phyloP scores from a whole-genome alignment of 352 stramenopile species.

The Phytophthora crassamura region DNA sequence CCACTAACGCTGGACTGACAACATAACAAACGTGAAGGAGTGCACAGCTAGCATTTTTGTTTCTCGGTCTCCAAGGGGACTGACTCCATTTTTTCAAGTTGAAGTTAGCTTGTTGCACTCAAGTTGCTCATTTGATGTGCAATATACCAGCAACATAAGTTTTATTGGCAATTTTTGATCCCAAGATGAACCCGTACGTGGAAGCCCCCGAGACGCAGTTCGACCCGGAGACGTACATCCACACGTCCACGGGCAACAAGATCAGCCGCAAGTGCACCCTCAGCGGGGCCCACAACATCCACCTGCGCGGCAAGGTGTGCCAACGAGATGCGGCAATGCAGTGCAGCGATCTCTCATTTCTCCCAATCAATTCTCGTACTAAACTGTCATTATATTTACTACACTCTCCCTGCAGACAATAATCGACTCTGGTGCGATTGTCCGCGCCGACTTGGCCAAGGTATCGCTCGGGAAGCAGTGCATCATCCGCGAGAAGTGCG shows the following conservation, averaged over 20 bases:
- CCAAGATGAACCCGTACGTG: constrained; percentile 63
- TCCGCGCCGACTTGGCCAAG: constrained; percentile 85
- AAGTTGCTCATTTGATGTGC: constrained; percentile 8
- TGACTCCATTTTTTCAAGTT: no score
- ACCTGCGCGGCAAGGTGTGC: constrained; percentile 72
- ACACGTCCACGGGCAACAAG: constrained; percentile 75
- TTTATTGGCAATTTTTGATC: not conserved
- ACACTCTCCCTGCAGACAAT: constrained; percentile 51
- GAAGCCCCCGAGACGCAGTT: constrained; percentile 60
- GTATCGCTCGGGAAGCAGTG: constrained; percentile 85
- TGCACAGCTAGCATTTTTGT: no score
- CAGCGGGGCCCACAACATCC: constrained; percentile 74
- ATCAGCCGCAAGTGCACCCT: constrained; percentile 73
- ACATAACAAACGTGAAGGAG: no score
- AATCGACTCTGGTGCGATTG: constrained; percentile 70
- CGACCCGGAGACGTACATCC: constrained; percentile 67
- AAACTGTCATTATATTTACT: no score
- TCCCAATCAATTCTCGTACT: not conserved
- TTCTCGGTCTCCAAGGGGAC: no score
- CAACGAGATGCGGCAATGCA: not conserved
- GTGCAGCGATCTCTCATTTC: not conserved
- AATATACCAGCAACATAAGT: constrained; percentile 2
- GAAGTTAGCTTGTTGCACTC: not conserved
- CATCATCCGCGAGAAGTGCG: constrained; percentile 71
- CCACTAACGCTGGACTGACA: no score